These are phyloP conservation scores for Penicillium sp. DNA, from an alignment of 2,329 filamentous ascomycete genomes.

Conservation along the genomic window DNA sequence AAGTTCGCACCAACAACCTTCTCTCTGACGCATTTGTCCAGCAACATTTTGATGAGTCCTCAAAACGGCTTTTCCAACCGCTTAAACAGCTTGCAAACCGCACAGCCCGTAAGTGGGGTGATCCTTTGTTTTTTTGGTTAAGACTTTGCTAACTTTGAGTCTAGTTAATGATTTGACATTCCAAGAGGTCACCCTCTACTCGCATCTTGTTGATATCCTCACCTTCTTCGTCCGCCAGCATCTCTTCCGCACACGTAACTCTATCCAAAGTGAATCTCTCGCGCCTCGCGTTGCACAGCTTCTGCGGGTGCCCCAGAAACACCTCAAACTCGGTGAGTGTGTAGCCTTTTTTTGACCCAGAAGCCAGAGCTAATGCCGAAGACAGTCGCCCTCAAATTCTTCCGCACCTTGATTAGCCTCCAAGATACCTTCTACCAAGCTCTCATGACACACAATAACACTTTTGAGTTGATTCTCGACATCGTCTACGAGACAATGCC, in stretches of 20 bases:
- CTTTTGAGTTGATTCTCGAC: conserved; percentile 80
- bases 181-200: conserved; percentile 85
- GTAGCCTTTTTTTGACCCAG: not conserved
- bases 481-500: conserved; percentile 83
- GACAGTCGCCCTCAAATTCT: conserved; percentile 84
- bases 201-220: conserved; percentile 86
- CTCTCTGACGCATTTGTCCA: conserved; percentile 84
- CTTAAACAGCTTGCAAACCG: conserved; percentile 75
- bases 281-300: conserved; percentile 78
- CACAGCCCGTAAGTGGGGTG: conserved; percentile 47
- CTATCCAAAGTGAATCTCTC: conserved; percentile 77
- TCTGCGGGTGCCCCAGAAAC: conserved; percentile 80
- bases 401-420: conserved; percentile 79
- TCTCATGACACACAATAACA: conserved; percentile 75
- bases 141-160: conserved; percentile 8
- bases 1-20: conserved; percentile 64
- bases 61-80: conserved; percentile 80
- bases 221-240: conserved; percentile 94
- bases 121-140: not conserved
- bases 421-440: conserved; percentile 90
- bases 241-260: conserved; percentile 79
- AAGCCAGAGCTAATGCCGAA: not conserved
- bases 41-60: conserved; percentile 86
- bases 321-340: conserved; percentile 77
- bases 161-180: conserved; percentile 70